Percentiles rank a stretch among this genome's conserved stretches.
Conservation (phyloP, 2,329 filamentous ascomycete genomes). For the Venturiaceae sp. region DNA sequence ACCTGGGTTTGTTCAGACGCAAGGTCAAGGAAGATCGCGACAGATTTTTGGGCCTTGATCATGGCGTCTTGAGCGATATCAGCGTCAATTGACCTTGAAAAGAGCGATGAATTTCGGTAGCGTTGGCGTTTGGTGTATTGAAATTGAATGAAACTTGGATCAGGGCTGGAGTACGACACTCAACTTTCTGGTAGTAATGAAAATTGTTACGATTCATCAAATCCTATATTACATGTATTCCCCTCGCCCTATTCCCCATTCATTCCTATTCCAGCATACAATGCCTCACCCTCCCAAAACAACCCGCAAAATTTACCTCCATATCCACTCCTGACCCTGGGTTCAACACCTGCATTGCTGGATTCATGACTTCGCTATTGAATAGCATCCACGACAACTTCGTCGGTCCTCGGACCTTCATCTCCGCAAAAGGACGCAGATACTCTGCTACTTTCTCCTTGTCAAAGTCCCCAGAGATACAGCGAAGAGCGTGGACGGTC, state of each 20-base stretch:
- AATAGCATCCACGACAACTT: neutral
- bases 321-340: neutral
- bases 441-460: neutral
- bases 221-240: no score
- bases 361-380: neutral
- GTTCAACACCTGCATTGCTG: neutral
- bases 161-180: no score
- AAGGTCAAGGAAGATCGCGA: constrained; percentile 78
- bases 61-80: neutral
- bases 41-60: constrained; percentile 37
- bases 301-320: no score
- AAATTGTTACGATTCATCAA: no score
- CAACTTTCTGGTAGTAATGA: no score
- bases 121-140: neutral
- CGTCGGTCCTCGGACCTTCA: neutral
- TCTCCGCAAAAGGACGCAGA: neutral
- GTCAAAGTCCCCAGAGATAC: neutral
- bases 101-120: neutral
- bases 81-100: neutral
- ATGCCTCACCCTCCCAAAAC: no score
- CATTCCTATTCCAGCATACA: no score
- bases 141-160: no score
- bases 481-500: neutral
- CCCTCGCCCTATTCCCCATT: no score
- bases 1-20: constrained; percentile 68